phyloP scores from a whole-genome alignment of 2,329 filamentous ascomycete genomes.

The Neopestalotiopsis clavispora region DNA sequence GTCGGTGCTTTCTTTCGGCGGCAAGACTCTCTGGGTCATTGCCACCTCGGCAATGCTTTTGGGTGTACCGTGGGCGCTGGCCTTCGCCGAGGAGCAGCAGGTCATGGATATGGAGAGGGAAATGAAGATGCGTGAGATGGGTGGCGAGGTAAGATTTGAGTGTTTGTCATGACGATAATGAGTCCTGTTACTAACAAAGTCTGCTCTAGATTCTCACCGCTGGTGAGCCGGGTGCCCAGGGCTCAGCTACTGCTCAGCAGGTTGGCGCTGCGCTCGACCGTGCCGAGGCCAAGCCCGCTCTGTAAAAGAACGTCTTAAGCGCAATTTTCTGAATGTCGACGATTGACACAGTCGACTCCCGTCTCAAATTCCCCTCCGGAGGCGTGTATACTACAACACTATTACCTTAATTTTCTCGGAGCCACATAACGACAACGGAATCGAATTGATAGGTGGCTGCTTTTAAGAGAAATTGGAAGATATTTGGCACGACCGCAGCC shows the following conservation, averaged over 20 bases:
- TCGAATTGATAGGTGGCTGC: background rate
- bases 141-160: constrained; percentile 62
- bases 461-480: background rate
- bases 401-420: background rate
- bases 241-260: constrained; percentile 51
- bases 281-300: constrained; percentile 50
- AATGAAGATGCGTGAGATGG: constrained; percentile 92
- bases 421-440: background rate
- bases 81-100: constrained; percentile 95
- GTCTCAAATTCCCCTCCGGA: background rate
- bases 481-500: background rate
- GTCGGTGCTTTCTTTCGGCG: constrained; percentile 70
- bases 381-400: constrained; percentile 10
- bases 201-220: constrained; percentile 51
- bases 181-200: background rate
- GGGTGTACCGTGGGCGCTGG: constrained; percentile 91
- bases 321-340: background rate
- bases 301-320: constrained; percentile 43
- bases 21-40: constrained; percentile 89
- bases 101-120: constrained; percentile 97
- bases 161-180: background rate
- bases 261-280: constrained; percentile 55
- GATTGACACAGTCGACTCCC: background rate
- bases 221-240: constrained; percentile 37
- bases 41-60: constrained; percentile 88